Evolutionary conservation across 331 rosid species (phyloP).

Genomic region (Quercus tomentella): DNA sequence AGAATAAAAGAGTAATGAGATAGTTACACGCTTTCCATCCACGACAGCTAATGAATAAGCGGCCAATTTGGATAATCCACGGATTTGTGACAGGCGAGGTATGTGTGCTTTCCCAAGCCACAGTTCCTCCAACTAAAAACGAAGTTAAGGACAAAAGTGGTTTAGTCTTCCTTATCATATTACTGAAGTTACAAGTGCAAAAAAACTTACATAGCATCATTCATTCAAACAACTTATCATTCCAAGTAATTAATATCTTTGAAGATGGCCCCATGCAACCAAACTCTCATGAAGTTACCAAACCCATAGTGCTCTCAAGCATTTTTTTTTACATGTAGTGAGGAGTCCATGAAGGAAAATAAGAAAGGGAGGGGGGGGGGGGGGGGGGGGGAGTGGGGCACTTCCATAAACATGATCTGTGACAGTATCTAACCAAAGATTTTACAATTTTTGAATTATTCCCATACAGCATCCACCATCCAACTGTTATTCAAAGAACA

Average conservation of each 20-base stretch:
- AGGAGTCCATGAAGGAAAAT: too few relatives aligned
- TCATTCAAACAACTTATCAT: neutral
- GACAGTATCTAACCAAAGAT: too few relatives aligned
- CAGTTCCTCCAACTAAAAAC: slow-evolving; percentile 34
- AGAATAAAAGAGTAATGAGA: neutral
- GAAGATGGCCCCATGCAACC: neutral
- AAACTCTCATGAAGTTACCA: too few relatives aligned
- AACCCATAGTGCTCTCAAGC: too few relatives aligned
- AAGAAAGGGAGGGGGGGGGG: too few relatives aligned
- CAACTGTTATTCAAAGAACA: too few relatives aligned
- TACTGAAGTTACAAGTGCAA: neutral
- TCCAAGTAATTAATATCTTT: neutral
- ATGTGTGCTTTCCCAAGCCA: slow-evolving; percentile 54
- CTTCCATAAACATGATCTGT: too few relatives aligned
- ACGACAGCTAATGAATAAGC: slow-evolving; percentile 35
- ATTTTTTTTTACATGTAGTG: too few relatives aligned
- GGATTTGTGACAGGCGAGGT: slow-evolving; percentile 28
- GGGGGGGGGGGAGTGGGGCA: too few relatives aligned
- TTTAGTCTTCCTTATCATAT: neutral
- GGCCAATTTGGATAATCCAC: slow-evolving; percentile 34
- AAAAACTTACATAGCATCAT: neutral
- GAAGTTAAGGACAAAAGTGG: neutral
- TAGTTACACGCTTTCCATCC: slow-evolving; percentile 45
- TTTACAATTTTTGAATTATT: too few relatives aligned
- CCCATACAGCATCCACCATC: too few relatives aligned